Evolutionary conservation across 2,329 filamentous ascomycete genomes (phyloP).

Genomic region (Geoglossum cookeanum): DNA sequence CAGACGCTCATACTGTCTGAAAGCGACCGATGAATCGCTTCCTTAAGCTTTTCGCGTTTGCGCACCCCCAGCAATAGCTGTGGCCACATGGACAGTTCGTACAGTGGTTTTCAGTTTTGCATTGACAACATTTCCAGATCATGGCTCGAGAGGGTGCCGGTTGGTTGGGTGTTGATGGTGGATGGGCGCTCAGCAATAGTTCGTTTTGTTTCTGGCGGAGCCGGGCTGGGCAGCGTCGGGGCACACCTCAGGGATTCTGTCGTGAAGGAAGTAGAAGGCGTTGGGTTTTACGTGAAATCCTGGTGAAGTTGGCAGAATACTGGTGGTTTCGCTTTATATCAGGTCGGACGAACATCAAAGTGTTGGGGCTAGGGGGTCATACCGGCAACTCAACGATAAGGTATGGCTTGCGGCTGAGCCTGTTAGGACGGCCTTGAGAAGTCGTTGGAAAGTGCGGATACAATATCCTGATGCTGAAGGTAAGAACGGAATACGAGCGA

Average conservation of each 20-base stretch:
- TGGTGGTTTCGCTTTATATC: not conserved
- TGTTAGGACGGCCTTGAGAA: not conserved
- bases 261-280: not conserved
- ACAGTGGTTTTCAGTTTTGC: not conserved
- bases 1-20: not conserved
- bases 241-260: not conserved
- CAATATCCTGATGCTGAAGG: not conserved
- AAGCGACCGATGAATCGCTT: not conserved
- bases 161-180: not conserved
- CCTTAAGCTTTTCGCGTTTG: not conserved
- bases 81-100: constrained; percentile 1
- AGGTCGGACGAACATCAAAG: not conserved
- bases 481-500: not conserved
- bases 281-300: not conserved
- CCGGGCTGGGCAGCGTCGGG: not conserved
- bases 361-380: not conserved
- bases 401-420: not conserved
- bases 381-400: not conserved
- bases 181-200: not conserved
- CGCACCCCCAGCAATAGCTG: not conserved
- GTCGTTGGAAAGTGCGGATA: not conserved
- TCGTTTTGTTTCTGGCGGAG: not conserved
- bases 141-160: not conserved
- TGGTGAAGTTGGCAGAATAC: not conserved
- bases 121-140: constrained; percentile 1